phyloP scores from a whole-genome alignment of 2,329 filamentous ascomycete species.

The Aspergillus flavus region DNA sequence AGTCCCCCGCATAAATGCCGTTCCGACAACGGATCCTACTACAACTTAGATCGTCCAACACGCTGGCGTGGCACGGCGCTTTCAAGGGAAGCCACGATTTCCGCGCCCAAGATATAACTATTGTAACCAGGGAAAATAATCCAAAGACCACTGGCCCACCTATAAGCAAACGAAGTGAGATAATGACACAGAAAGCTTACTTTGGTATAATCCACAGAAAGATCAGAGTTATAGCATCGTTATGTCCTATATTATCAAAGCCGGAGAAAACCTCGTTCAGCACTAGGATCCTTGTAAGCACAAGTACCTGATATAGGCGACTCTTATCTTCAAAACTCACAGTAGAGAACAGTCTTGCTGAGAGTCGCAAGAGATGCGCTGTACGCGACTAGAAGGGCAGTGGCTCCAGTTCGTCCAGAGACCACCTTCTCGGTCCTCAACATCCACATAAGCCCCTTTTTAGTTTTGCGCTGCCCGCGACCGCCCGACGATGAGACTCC shows the following conservation, averaged over 20 bases:
- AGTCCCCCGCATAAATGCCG: neutral
- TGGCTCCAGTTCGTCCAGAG: slow-evolving; percentile 54
- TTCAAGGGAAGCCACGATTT: slow-evolving; percentile 64
- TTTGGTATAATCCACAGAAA: slow-evolving; percentile 68
- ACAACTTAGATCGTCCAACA: slow-evolving; percentile 31
- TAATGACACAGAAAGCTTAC: slow-evolving; percentile 46
- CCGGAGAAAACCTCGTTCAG: slow-evolving; percentile 63
- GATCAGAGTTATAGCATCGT: slow-evolving; percentile 55
- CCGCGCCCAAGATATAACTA: slow-evolving; percentile 60
- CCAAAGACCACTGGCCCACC: slow-evolving; percentile 60
- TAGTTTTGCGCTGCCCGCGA: slow-evolving; percentile 29
- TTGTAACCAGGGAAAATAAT: slow-evolving; percentile 65
- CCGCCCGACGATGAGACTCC: slow-evolving; percentile 36
- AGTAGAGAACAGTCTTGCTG: slow-evolving; percentile 69
- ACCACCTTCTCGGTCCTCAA: slow-evolving; percentile 55
- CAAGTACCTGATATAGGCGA: neutral
- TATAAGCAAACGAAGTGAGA: slow-evolving; percentile 18
- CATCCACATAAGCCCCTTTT: slow-evolving; percentile 45
- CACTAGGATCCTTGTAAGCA: slow-evolving; percentile 35
- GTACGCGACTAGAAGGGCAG: slow-evolving; percentile 62
- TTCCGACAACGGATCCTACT: slow-evolving; percentile 19
- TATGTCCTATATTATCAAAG: slow-evolving; percentile 66
- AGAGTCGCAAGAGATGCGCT: slow-evolving; percentile 64
- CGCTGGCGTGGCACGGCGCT: slow-evolving; percentile 30
- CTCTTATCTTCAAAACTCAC: slow-evolving; percentile 45